Base-by-base conservation (phyloP, 352 stramenopile genomes). In the Globisporangium sylvaticum region DNA sequence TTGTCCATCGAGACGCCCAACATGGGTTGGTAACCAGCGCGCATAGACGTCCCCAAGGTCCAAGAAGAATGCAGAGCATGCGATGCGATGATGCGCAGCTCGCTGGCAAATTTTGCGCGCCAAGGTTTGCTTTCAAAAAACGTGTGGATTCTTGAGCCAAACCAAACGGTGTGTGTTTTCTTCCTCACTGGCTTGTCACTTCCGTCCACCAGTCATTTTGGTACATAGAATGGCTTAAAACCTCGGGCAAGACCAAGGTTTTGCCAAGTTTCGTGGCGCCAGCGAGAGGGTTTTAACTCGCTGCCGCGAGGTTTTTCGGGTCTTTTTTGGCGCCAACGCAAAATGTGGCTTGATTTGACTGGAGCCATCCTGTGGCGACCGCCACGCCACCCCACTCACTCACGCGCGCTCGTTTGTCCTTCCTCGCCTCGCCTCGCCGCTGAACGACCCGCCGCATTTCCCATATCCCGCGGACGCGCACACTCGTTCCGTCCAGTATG, bases 401-500 rank as follows among this genome's bases (percentile, higher is more conserved):
- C 46, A 3, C 46, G 9, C 14, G 14, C 37, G 22, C 48, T 29
- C 48, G n/a, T n/a, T 50, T 50, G 18, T 50, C 7, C 42, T 50
- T 50, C 42, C 46, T 27, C n/a, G 46, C 37, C 37, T 42, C 34
- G 34, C 34, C 20, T 54, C 42, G 18, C 18, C 18, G 18, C 42
- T 50, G 42, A 50, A 50, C 42, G 39, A 29, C 32, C 24, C 42
- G 55, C 39, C 31, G 63, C 65, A 71, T 71, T 71, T 59, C 58
- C 65, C 65, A 71, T 55, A 63, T 64, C 63, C 63, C 63, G 57
- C 29, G 55, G 65, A 64, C 62, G 50, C 57, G 46, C 57, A 59
- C 65, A 70, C 65, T 22, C 25, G 27, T 32, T 39, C 54, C 42
- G 32, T 34, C 37, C 42, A 80, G 14, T 31, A 93, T 93, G 85